Evolutionary conservation across 345 rosid genomes (phyloP).

Genomic region (Heritiera fomes): DNA sequence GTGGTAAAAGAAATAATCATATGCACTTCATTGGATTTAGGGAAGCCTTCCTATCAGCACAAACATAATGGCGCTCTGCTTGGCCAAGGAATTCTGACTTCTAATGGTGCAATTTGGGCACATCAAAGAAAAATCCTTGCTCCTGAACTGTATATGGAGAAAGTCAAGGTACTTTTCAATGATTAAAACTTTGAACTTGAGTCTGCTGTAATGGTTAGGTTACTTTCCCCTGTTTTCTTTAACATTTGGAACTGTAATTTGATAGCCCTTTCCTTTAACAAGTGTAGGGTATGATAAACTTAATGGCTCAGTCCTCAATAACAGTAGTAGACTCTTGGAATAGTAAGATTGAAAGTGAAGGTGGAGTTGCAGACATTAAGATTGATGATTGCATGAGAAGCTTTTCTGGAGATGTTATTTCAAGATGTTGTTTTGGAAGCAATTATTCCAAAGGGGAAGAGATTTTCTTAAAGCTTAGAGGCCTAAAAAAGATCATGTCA

Average conservation of each 20-base stretch:
- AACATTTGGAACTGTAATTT: too few species aligned
- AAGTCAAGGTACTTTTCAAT: slow-evolving; percentile 35
- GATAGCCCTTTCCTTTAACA: too few species aligned
- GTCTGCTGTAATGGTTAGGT: too few species aligned
- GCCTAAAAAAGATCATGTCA: too few species aligned
- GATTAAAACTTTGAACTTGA: too few species aligned
- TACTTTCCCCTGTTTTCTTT: too few species aligned
- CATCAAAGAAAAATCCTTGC: slow-evolving; percentile 49
- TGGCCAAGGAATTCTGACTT: slow-evolving; percentile 47
- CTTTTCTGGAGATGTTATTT: slow-evolving; percentile 50
- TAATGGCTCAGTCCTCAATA: slow-evolving; percentile 35
- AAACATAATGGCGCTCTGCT: slow-evolving; percentile 44
- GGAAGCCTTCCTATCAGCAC: slow-evolving; percentile 44
- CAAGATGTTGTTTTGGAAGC: slow-evolving; percentile 53
- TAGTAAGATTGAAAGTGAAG: slow-evolving; percentile 24
- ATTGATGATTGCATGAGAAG: slow-evolving; percentile 37
- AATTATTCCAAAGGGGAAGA: slow-evolving; percentile 35
- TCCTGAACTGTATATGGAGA: slow-evolving; percentile 43
- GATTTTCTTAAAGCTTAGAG: slow-evolving; percentile 27
- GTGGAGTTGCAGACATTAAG: slow-evolving; percentile 38
- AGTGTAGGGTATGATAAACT: slow-evolving; percentile 29
- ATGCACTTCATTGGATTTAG: slow-evolving; percentile 42
- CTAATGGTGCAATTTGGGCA: slow-evolving; percentile 43
- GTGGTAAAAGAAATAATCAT: slow-evolving; percentile 37
- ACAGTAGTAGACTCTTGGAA: slow-evolving; percentile 39